phyloP scores from a whole-genome alignment of 331 rosid genomes.

The Rosa hybrid region DNA sequence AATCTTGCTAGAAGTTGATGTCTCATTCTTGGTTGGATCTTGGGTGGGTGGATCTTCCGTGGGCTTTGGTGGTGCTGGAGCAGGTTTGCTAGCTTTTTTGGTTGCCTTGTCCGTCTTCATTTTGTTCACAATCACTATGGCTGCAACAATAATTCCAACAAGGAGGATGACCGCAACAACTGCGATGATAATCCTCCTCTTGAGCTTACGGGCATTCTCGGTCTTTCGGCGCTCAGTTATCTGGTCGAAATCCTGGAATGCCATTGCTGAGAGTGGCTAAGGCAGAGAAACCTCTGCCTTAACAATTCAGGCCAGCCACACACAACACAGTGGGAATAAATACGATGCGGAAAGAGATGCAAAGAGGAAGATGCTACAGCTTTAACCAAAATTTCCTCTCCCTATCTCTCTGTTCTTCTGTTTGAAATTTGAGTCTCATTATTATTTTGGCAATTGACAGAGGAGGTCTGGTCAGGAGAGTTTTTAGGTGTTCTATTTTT shows the following conservation, averaged over 20 bases:
- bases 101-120: neutral
- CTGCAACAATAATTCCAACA: constrained; percentile 35
- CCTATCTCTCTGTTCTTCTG: constrained; percentile 5
- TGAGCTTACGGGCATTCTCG: constrained; percentile 49
- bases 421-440: constrained; percentile 18
- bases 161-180: constrained; percentile 41
- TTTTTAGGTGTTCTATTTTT: constrained; percentile 56
- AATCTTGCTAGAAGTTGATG: constrained; percentile 18
- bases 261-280: constrained; percentile 60
- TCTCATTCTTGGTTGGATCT: neutral
- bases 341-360: constrained; percentile 4
- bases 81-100: neutral
- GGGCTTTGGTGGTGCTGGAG: neutral
- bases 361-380: neutral
- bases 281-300: constrained; percentile 97
- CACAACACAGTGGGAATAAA: neutral
- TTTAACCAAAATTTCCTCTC: constrained; percentile 15
- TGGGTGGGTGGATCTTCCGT: neutral
- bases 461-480: constrained; percentile 51
- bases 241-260: constrained; percentile 85
- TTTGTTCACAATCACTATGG: constrained; percentile 22
- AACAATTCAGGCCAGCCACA: constrained; percentile 32
- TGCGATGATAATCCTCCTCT: constrained; percentile 43
- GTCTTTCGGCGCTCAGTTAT: constrained; percentile 64
- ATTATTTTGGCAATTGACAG: constrained; percentile 27